Percentiles rank a stretch among this genome's conserved stretches.
These are phyloP conservation scores for Hibiscus syriacus DNA, from an alignment of 345 rosid genomes.

Conservation along the genomic window DNA sequence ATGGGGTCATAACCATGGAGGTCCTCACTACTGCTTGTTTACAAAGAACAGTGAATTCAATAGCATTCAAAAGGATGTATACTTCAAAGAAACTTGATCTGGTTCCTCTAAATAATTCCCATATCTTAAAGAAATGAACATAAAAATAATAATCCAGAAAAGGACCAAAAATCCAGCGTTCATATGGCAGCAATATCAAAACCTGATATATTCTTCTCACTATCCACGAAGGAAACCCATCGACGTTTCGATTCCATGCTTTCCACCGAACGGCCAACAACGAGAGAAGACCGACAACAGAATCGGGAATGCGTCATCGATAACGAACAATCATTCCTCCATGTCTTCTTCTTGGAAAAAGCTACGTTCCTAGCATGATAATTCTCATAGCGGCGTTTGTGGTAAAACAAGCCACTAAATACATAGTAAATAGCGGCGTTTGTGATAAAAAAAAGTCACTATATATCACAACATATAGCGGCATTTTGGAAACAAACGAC, in stretches of 20 bases:
- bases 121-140: background rate
- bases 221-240: background rate
- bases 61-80: background rate
- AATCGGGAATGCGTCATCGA: slow-evolving; percentile 1
- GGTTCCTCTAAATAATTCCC: background rate
- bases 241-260: background rate
- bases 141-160: background rate
- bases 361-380: background rate
- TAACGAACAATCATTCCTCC: slow-evolving; percentile 7
- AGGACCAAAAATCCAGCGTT: background rate
- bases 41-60: background rate
- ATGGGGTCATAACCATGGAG: background rate
- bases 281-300: slow-evolving; percentile 9
- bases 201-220: background rate
- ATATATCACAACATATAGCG: no score
- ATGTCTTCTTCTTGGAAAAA: slow-evolving; percentile 6
- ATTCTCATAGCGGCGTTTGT: no score
- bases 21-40: background rate
- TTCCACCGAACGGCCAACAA: background rate
- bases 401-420: no score
- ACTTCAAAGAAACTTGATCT: background rate
- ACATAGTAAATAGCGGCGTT: no score
- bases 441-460: no score
- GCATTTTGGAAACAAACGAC: no score
- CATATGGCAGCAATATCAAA: background rate